phyloP scores from a whole-genome alignment of 768 basidiomycete genomes.

The Kondoa malvinella region DNA sequence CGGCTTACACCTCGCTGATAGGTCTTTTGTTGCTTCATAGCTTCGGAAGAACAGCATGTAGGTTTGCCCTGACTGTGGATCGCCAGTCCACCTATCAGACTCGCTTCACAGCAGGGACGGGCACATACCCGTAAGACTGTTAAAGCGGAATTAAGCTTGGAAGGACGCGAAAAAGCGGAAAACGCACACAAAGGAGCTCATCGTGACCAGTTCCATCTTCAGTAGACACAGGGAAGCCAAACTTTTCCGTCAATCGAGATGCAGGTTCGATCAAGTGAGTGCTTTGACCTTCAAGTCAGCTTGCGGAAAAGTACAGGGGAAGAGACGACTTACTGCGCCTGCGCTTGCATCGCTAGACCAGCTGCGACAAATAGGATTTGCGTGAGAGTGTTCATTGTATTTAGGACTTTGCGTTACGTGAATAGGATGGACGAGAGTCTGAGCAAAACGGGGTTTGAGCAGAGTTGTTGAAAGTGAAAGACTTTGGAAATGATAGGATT shows the following conservation, averaged over 20 bases:
- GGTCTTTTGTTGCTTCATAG: background rate
- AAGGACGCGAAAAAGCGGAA: background rate
- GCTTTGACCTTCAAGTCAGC: background rate
- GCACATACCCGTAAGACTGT: no score
- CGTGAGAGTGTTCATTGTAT: no score
- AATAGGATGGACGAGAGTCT: no score
- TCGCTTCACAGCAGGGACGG: background rate
- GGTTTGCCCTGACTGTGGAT: background rate
- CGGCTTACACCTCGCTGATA: conserved; percentile 1
- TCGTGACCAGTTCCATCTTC: background rate
- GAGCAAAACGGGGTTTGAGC: no score
- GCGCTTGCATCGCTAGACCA: background rate
- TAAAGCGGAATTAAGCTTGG: no score
- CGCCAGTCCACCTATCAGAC: background rate
- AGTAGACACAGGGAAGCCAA: background rate
- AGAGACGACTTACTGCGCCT: background rate
- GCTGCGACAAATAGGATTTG: no score
- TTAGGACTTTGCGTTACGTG: no score
- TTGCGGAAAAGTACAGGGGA: background rate
- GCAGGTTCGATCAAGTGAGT: background rate
- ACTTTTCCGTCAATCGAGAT: background rate
- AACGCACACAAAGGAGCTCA: background rate
- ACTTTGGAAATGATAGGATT: no score
- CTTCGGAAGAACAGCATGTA: background rate
- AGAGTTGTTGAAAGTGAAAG: no score